Percentiles rank a stretch among this genome's conserved stretches.
Conservation (phyloP, 306 rosid species). For the Rosa chinensis region DNA sequence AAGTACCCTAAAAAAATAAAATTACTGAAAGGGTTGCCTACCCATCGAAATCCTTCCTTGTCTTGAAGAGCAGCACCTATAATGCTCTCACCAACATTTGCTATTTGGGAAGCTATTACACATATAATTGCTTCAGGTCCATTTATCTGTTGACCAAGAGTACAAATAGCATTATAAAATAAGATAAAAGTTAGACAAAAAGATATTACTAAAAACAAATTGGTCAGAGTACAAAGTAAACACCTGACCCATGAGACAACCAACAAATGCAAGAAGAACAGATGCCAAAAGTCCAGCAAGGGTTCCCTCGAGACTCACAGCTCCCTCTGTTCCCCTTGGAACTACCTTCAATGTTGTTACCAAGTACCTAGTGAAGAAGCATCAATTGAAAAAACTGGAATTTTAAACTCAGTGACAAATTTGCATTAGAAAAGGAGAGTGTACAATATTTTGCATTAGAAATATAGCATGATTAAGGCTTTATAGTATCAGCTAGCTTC, state of each 20-base stretch:
- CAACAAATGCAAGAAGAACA: slow-evolving; percentile 59
- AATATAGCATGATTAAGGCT: neutral
- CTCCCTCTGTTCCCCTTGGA: slow-evolving; percentile 99
- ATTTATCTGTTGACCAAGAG: slow-evolving; percentile 47
- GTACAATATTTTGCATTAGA: too few relatives aligned
- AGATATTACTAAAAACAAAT: neutral
- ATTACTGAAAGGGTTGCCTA: slow-evolving; percentile 34
- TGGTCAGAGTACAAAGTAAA: slow-evolving; percentile 18
- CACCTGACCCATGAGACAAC: slow-evolving; percentile 79
- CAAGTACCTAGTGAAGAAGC: slow-evolving; percentile 62
- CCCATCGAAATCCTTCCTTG: slow-evolving; percentile 95
- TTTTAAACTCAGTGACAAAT: too few relatives aligned
- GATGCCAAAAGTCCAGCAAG: slow-evolving; percentile 89
- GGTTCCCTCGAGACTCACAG: slow-evolving; percentile 92
- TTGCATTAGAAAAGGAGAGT: too few relatives aligned
- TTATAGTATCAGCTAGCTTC: neutral
- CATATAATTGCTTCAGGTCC: slow-evolving; percentile 71
- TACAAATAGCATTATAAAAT: slow-evolving; percentile 3
- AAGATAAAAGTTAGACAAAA: neutral
- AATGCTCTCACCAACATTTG: slow-evolving; percentile 94
- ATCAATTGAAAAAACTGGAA: slow-evolving; percentile 7
- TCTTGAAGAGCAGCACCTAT: slow-evolving; percentile 94
- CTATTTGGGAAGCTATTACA: slow-evolving; percentile 87
- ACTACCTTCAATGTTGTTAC: slow-evolving; percentile 87
- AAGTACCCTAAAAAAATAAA: neutral